These are phyloP conservation scores for Tausonia pullulans DNA, from an alignment of 1,284 basidiomycete genomes.

Conservation along the genomic window DNA sequence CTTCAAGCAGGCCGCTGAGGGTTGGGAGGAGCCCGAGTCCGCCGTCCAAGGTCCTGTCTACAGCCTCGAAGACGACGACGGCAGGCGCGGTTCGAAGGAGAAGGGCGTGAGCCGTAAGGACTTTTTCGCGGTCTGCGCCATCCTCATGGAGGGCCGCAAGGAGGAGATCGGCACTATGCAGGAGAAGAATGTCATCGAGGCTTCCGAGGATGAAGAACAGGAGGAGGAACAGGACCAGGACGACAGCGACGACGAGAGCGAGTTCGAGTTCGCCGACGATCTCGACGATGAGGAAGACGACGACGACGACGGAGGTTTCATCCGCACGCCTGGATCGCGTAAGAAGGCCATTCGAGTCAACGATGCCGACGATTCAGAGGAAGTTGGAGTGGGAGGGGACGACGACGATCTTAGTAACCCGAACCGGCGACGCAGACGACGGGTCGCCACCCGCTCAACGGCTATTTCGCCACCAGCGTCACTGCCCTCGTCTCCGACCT, in stretches of 20 bases:
- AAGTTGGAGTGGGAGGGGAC: too few species aligned
- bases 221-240: constrained; percentile 7
- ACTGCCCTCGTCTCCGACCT: constrained; percentile 9
- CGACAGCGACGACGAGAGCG: constrained; percentile 12
- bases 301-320: background rate
- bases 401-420: too few species aligned
- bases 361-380: too few species aligned
- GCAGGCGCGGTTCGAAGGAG: constrained; percentile 2
- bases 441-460: too few species aligned
- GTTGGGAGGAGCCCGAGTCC: constrained; percentile 25
- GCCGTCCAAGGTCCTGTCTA: constrained; percentile 2
- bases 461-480: constrained; percentile 21
- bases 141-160: constrained; percentile 14
- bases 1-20: constrained; percentile 23
- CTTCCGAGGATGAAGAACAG: constrained; percentile 18
- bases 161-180: background rate
- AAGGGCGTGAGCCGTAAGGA: constrained; percentile 19
- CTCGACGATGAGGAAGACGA: constrained; percentile 11
- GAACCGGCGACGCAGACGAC: too few species aligned
- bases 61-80: constrained; percentile 10
- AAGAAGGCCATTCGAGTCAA: too few species aligned
- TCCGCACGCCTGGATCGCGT: too few species aligned
- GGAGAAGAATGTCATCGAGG: background rate
- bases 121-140: constrained; percentile 19
- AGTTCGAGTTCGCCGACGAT: constrained; percentile 15